These are phyloP conservation scores for Dimocarpus longan DNA, from an alignment of 345 rosid species.

Conservation along the genomic window DNA sequence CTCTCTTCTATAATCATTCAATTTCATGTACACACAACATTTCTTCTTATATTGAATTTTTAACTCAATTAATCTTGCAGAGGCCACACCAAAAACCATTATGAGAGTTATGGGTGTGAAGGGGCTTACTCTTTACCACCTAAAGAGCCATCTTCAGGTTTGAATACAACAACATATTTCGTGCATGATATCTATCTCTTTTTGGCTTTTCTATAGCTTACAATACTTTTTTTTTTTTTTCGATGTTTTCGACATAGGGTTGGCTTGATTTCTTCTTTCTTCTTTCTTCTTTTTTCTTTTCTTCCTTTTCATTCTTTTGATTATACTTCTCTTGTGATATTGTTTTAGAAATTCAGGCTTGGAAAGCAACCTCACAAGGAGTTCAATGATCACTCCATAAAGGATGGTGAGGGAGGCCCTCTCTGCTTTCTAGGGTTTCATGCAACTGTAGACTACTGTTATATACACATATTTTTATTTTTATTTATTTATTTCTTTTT, in stretches of 20 bases:
- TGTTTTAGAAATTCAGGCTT: constrained; percentile 82
- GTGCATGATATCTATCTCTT: constrained; percentile 21
- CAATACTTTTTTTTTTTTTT: constrained; percentile 13
- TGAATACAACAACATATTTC: constrained; percentile 35
- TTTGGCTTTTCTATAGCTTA: not conserved
- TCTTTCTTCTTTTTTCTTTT: not conserved
- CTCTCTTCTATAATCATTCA: not conserved
- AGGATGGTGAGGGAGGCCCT: constrained; percentile 72
- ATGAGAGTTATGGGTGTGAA: constrained; percentile 99
- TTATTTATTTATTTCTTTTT: not conserved
- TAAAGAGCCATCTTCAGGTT: constrained; percentile 99
- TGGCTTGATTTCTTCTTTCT: constrained; percentile 19
- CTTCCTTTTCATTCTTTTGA: constrained; percentile 22
- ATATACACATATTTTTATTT: not conserved
- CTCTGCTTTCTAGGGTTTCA: constrained; percentile 43
- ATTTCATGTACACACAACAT: not conserved
- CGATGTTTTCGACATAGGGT: constrained; percentile 27
- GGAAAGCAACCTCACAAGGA: constrained; percentile 99
- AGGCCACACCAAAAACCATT: constrained; percentile 99
- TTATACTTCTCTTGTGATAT: not conserved
- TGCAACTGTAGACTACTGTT: constrained; percentile 2
- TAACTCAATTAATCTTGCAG: constrained; percentile 37
- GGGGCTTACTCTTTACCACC: constrained; percentile 99
- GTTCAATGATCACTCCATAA: constrained; percentile 87
- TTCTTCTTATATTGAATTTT: not conserved